These are phyloP conservation scores for Gigaspora rosea DNA, from an alignment of 192 early-diverging fungal species.

Conservation along the genomic window DNA sequence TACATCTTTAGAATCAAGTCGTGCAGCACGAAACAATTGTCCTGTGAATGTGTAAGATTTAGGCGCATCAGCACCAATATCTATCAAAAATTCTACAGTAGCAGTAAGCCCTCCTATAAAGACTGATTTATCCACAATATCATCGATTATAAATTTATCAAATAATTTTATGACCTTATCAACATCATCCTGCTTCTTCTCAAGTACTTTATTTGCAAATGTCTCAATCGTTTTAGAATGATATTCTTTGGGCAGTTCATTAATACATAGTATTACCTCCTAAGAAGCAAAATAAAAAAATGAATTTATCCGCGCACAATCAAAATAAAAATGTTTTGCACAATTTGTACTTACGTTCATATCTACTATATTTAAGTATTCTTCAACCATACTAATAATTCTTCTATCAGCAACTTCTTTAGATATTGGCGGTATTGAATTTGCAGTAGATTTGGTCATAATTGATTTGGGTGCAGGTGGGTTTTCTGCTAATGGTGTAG, in stretches of 20 bases:
- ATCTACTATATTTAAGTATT: constrained; percentile 31
- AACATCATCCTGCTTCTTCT: constrained; percentile 54
- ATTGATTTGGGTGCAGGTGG: constrained; percentile 32
- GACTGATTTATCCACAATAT: constrained; percentile 49
- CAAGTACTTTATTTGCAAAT: constrained; percentile 47
- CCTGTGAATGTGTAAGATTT: constrained; percentile 65
- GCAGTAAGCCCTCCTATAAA: constrained; percentile 56
- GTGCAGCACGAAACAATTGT: constrained; percentile 57
- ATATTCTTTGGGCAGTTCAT: constrained; percentile 54
- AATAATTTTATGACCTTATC: constrained; percentile 56
- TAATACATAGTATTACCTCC: constrained; percentile 67
- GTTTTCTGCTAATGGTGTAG: constrained; percentile 12
- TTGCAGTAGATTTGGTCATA: constrained; percentile 38
- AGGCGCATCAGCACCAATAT: constrained; percentile 73
- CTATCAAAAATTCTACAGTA: constrained; percentile 63
- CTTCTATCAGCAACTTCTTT: constrained; percentile 33
- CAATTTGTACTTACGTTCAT: constrained; percentile 41
- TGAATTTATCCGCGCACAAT: constrained; percentile 29
- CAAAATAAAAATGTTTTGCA: constrained; percentile 8
- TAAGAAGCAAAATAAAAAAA: constrained; percentile 37
- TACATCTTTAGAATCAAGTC: constrained; percentile 52
- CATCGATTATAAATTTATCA: constrained; percentile 51
- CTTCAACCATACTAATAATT: constrained; percentile 39
- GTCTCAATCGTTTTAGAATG: constrained; percentile 33
- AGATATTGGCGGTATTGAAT: constrained; percentile 39